Conservation (phyloP, 2,329 filamentous ascomycete genomes). For the Claviceps africana region DNA sequence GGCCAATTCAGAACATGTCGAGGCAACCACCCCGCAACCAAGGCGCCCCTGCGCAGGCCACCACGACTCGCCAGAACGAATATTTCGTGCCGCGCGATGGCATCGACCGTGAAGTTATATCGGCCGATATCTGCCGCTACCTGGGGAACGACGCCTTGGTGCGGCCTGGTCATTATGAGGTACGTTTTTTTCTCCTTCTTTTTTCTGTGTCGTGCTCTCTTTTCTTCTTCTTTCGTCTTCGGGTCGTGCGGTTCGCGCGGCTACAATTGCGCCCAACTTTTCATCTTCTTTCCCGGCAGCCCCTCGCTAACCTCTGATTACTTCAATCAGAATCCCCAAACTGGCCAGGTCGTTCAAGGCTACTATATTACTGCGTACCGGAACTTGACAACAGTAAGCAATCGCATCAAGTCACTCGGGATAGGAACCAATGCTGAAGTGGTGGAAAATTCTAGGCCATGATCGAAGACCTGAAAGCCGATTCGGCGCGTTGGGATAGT, state of each 20-base stretch:
- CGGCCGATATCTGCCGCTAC: conserved; percentile 72
- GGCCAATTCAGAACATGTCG: conserved; percentile 17
- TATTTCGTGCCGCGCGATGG: conserved; percentile 70
- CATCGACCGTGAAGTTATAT: conserved; percentile 73
- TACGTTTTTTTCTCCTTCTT: conserved; percentile 16
- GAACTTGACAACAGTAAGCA: conserved; percentile 60
- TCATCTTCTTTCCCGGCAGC: not conserved
- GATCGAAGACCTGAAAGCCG: conserved; percentile 49
- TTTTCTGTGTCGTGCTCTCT: not conserved
- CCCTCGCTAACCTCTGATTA: not conserved
- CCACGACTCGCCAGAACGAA: conserved; percentile 50
- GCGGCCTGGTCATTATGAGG: conserved; percentile 60
- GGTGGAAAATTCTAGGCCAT: conserved; percentile 32
- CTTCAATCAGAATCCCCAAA: conserved; percentile 34
- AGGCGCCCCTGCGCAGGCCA: conserved; percentile 19
- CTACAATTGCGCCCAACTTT: no score
- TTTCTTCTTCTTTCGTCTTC: not conserved
- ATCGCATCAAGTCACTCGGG: not conserved
- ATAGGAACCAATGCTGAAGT: not conserved
- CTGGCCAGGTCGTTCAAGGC: conserved; percentile 49
- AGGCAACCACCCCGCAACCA: conserved; percentile 24
- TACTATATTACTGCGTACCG: conserved; percentile 71
- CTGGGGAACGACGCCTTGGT: conserved; percentile 71
- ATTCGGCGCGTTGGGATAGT: conserved; percentile 47
- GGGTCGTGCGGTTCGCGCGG: no score